Percentiles rank a stretch among this genome's conserved stretches.
Conservation (phyloP, 805 yeast species). For the Kodamaea fukazawae region DNA sequence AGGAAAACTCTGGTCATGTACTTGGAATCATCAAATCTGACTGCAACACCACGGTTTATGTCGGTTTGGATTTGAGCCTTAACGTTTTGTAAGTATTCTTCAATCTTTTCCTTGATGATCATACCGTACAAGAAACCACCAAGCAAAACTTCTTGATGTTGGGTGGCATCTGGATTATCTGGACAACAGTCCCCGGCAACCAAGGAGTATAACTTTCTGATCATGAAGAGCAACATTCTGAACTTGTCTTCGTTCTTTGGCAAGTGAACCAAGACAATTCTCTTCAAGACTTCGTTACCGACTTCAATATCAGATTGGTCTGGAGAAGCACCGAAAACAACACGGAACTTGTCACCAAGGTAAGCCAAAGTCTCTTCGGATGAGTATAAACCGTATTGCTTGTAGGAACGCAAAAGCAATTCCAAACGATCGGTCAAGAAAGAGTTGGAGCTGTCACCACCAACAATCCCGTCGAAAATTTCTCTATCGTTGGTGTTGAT, state of each 20-base stretch:
- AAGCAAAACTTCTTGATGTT: constrained; percentile 92
- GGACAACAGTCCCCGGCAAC: constrained; percentile 97
- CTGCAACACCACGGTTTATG: constrained; percentile 72
- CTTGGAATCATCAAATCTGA: constrained; percentile 79
- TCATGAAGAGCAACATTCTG: constrained; percentile 86
- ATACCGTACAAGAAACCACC: constrained; percentile 97
- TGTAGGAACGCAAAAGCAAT: constrained; percentile 83
- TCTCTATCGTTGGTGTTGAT: constrained; percentile 90
- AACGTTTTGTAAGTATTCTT: constrained; percentile 79
- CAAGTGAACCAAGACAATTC: constrained; percentile 89
- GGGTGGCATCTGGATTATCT: constrained; percentile 98
- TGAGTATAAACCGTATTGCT: constrained; percentile 72
- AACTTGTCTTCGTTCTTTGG: constrained; percentile 75
- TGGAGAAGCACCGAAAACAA: constrained; percentile 85
- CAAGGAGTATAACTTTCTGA: constrained; percentile 87
- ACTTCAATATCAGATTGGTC: constrained; percentile 88
- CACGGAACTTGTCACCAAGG: constrained; percentile 93
- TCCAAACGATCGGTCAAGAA: constrained; percentile 98
- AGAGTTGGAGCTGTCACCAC: constrained; percentile 80
- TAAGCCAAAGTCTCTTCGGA: constrained; percentile 89
- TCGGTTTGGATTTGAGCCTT: constrained; percentile 75
- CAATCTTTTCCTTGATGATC: constrained; percentile 95
- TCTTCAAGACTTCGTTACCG: constrained; percentile 76
- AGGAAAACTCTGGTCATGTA: constrained; percentile 76
- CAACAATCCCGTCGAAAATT: constrained; percentile 93